A percentile compares a stretch with the other conserved stretches of the same genome.
Conservation (phyloP, 495 filamentous ascomycete genomes). For the Penicillium malachiteum region DNA sequence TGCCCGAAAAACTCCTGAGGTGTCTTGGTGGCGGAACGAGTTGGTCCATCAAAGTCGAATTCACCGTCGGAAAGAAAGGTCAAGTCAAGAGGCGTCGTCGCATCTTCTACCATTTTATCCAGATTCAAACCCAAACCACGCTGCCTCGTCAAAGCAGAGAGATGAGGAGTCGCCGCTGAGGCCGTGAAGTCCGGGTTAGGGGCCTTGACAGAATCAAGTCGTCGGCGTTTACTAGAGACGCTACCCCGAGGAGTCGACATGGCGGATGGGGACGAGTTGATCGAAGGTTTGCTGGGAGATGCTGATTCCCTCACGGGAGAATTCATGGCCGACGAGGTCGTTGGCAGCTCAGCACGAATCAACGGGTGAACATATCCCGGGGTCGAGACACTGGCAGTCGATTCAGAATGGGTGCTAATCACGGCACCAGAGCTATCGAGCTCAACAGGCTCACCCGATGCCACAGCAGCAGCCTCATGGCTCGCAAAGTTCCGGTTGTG, state of each 20-base stretch:
- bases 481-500: conserved; percentile 89
- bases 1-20: conserved; percentile 31
- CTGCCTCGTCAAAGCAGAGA: conserved; percentile 68
- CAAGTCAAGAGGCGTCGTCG: conserved; percentile 22
- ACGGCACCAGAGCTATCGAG: conserved; percentile 58
- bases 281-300: conserved; percentile 26
- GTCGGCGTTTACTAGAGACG: conserved; percentile 12
- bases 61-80: conserved; percentile 54
- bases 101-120: conserved; percentile 44
- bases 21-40: conserved; percentile 46
- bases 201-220: conserved; percentile 13
- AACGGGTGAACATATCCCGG: conserved; percentile 69
- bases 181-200: conserved; percentile 35
- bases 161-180: conserved; percentile 70
- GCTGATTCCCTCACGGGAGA: conserved; percentile 44
- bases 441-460: conserved; percentile 80
- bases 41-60: conserved; percentile 46
- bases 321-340: conserved; percentile 3
- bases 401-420: conserved; percentile 52
- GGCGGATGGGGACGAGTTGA: conserved; percentile 13
- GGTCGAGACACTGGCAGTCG: conserved; percentile 24
- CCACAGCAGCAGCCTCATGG: conserved; percentile 90
- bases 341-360: conserved; percentile 51
- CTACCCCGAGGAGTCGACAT: conserved; percentile 34
- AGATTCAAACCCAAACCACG: conserved; percentile 65